phyloP scores from a whole-genome alignment of 1,284 basidiomycete genomes.

The Papiliotrema nemorosa region DNA sequence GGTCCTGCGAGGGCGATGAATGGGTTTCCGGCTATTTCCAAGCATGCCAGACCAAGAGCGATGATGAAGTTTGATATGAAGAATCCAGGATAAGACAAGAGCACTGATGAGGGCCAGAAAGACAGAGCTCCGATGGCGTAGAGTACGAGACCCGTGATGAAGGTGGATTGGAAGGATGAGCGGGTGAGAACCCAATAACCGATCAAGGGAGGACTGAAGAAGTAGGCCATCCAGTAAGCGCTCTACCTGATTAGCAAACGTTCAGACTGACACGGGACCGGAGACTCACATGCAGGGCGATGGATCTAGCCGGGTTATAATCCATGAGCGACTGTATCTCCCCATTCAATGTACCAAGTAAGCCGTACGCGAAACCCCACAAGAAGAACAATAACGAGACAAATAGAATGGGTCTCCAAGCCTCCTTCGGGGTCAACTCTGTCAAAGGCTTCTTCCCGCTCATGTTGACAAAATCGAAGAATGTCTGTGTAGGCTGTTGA shows the following conservation, averaged over 20 bases:
- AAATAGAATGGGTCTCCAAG: conserved; percentile 45
- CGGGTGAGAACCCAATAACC: conserved; percentile 38
- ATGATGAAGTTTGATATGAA: conserved; percentile 46
- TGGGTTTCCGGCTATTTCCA: conserved; percentile 48
- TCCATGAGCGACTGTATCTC: conserved; percentile 35
- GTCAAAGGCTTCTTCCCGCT: conserved; percentile 38
- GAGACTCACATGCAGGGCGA: conserved; percentile 29
- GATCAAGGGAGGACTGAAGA: conserved; percentile 32
- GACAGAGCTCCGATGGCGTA: conserved; percentile 44
- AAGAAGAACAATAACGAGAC: conserved; percentile 46
- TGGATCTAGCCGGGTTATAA: conserved; percentile 18
- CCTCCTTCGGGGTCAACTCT: conserved; percentile 34
- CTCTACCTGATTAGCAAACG: too few relatives aligned
- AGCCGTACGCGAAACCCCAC: conserved; percentile 48
- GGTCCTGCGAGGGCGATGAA: conserved; percentile 49
- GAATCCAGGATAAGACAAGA: conserved; percentile 42
- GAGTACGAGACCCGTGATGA: conserved; percentile 44
- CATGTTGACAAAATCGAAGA: conserved; percentile 48
- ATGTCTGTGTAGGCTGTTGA: conserved; percentile 36
- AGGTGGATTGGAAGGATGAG: conserved; percentile 45
- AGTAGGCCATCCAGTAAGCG: conserved; percentile 45
- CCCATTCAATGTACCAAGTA: conserved; percentile 42
- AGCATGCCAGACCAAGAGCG: conserved; percentile 35
- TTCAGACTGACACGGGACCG: not conserved
- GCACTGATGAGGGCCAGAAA: conserved; percentile 47